phyloP scores from a whole-genome alignment of 352 stramenopile genomes.

The Elongisporangium prolatum region DNA sequence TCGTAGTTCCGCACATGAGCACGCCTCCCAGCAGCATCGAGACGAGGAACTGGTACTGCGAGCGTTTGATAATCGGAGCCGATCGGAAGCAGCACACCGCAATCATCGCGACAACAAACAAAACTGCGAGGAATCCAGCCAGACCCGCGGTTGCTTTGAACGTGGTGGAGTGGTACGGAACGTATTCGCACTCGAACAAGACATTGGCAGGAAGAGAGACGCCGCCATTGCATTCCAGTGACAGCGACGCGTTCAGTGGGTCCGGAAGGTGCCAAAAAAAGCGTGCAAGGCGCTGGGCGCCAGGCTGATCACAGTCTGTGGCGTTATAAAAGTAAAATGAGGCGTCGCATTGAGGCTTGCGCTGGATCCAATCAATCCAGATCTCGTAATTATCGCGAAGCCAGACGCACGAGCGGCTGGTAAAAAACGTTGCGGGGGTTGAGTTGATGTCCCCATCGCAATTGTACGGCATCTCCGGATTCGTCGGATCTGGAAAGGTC shows the following conservation, averaged over 20 bases:
- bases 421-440: conserved; percentile 20
- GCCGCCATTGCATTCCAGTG: conserved; percentile 28
- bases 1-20: conserved; percentile 29
- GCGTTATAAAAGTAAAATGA: conserved; percentile 40
- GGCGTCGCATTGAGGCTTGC: conserved; percentile 24
- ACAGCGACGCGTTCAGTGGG: conserved; percentile 16
- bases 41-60: conserved; percentile 58
- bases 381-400: conserved; percentile 19
- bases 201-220: conserved; percentile 14
- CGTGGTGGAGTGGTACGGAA: conserved; percentile 16
- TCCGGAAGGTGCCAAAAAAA: conserved; percentile 33
- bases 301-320: conserved; percentile 18
- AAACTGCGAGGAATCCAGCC: conserved; percentile 12
- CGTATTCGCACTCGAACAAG: conserved; percentile 39
- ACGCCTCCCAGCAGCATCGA: conserved; percentile 47
- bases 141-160: conserved; percentile 18
- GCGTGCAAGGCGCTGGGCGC: conserved; percentile 12
- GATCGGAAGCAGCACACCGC: conserved; percentile 35
- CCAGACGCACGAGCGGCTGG: conserved; percentile 36
- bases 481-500: conserved; percentile 23
- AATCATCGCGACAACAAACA: conserved; percentile 17
- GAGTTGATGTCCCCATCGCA: conserved; percentile 26
- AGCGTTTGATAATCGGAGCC: conserved; percentile 54
- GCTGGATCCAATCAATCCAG: conserved; percentile 30
- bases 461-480: conserved; percentile 31